These are phyloP conservation scores for Candida morakotiae DNA, from an alignment of 805 yeast species.

Conservation along the genomic window DNA sequence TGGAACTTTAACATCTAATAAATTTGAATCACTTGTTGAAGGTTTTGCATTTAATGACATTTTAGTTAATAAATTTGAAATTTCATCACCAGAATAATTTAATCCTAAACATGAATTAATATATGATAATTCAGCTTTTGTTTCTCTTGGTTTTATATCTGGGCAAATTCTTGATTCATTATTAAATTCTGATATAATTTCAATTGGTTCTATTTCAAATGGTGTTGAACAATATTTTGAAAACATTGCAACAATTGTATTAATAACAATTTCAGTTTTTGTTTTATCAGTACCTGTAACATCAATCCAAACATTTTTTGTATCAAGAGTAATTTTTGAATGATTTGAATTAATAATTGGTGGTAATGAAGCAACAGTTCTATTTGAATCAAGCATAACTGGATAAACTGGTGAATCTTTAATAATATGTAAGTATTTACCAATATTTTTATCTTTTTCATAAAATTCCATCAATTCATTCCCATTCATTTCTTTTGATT, in stretches of 20 bases:
- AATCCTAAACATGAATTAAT: conserved; percentile 94
- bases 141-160: conserved; percentile 57
- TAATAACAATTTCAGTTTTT: conserved; percentile 87
- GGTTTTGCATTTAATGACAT: conserved; percentile 75
- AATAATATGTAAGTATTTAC: conserved; percentile 84
- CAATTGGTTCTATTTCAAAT: conserved; percentile 86
- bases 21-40: conserved; percentile 41
- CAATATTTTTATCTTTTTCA: conserved; percentile 84
- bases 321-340: conserved; percentile 80
- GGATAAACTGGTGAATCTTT: conserved; percentile 88
- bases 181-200: conserved; percentile 79
- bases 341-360: conserved; percentile 94
- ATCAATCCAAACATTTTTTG: conserved; percentile 87
- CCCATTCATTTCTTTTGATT: conserved; percentile 67
- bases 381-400: conserved; percentile 73
- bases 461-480: conserved; percentile 81
- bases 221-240: conserved; percentile 78
- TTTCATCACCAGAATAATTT: conserved; percentile 61
- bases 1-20: conserved; percentile 72
- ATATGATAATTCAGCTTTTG: conserved; percentile 75
- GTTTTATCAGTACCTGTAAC: conserved; percentile 94
- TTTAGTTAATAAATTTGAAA: conserved; percentile 62
- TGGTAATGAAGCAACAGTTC: conserved; percentile 86
- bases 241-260: conserved; percentile 94
- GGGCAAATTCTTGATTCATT: conserved; percentile 75